Base-by-base conservation (phyloP, 2,329 filamentous ascomycete species). In the Diaporthe sp. region DNA sequence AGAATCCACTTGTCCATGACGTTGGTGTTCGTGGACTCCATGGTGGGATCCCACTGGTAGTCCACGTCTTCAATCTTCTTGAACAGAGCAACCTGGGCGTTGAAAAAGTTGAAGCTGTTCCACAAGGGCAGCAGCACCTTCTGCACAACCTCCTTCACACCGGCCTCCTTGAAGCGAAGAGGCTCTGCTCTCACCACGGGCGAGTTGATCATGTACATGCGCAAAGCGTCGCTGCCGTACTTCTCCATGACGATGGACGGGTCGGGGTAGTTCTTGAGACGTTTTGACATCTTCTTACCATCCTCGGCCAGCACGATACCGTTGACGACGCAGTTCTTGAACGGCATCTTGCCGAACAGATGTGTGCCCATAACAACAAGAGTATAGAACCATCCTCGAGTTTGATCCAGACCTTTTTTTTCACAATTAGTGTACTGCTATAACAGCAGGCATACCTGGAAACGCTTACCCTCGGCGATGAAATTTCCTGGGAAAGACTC, bases 261-360 rank as follows among this genome's bases (percentile, higher is more conserved):
- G 81, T 98, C 95, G 0, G 96, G 96, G 84, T 98, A 98, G 85
- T 98, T 98, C 87, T 98, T 97, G 75, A 98, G 88, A 72, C 96
- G 92, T 86, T 98, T 98, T 9, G 95, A 98, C 96, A 98, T 98
- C 88, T 98, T 98, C 88, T 98, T 98, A 74, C 96, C 96, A 81
- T 98, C 95, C 82, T 98, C 95, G 0, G 96, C 96, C 55, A 98
- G 89, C 6, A 98, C 95, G 77, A 98, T 97, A 68, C 96, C 96
- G 82, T 98, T 98, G 77, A 98, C 95, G n/a, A 98, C 94, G 80
- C 95, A 97, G 83, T 98, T 98, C 86, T 97, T 93, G 89, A 98
- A 98, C 0, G 96, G 95, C 2, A 95, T 91, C 49, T 92, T 90
- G 58, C 94, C 94, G 80, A 97, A 98, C 5, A 98, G 89, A 82